Evolutionary conservation across 1,284 basidiomycete genomes (phyloP).

Genomic region (Ustilago nuda): DNA sequence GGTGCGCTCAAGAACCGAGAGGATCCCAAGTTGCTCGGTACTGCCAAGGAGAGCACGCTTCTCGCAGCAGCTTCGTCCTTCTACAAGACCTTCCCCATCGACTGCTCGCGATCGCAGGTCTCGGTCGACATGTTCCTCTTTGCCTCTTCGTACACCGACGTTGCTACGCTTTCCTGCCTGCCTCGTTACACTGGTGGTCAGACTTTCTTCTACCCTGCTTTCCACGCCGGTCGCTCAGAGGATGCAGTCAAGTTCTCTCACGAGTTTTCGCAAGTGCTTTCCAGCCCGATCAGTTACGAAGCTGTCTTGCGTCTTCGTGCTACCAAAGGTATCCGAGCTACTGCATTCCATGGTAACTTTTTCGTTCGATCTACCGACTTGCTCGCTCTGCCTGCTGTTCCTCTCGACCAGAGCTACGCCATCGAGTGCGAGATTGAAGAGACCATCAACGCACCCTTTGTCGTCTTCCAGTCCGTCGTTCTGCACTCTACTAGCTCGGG

Average conservation of each 20-base stretch:
- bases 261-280: conserved; percentile 92
- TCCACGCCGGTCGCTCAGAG: conserved; percentile 92
- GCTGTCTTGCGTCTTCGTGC: conserved; percentile 98
- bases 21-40: conserved; percentile 95
- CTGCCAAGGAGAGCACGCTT: conserved; percentile 78
- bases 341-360: conserved; percentile 99
- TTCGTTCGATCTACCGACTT: conserved; percentile 98
- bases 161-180: conserved; percentile 88
- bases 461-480: conserved; percentile 95
- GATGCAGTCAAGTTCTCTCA: conserved; percentile 98
- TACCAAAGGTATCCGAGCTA: conserved; percentile 84
- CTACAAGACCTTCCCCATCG: conserved; percentile 99
- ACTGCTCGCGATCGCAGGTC: conserved; percentile 95
- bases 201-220: conserved; percentile 98
- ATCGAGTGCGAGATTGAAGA: conserved; percentile 99
- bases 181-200: conserved; percentile 98
- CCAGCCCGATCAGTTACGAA: conserved; percentile 94
- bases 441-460: conserved; percentile 88
- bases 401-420: conserved; percentile 94
- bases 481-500: conserved; percentile 95
- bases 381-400: conserved; percentile 94
- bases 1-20: conserved; percentile 95
- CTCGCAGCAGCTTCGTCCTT: conserved; percentile 79
- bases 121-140: conserved; percentile 99
- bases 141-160: conserved; percentile 91